A percentile compares a stretch with the other conserved stretches of the same genome.
phyloP scores from a whole-genome alignment of 2,329 filamentous ascomycete species.

The Ophiosphaerella narmari region DNA sequence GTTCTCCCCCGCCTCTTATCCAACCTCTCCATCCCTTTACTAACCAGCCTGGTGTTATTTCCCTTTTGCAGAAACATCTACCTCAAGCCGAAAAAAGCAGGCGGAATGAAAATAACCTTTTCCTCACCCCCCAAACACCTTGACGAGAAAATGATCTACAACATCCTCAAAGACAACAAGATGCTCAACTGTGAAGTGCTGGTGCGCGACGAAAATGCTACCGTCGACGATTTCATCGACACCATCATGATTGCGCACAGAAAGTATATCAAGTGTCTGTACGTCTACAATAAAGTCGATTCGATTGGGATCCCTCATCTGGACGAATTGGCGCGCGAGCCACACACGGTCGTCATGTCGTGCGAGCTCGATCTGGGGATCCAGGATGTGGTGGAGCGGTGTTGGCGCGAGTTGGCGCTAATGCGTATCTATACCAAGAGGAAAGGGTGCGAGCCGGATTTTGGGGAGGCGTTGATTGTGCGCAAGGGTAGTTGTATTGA shows the following conservation, averaged over 20 bases:
- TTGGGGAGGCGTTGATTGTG: conserved; percentile 90
- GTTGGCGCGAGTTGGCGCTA: conserved; percentile 89
- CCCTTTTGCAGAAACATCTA: conserved; percentile 78
- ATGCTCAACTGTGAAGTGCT: conserved; percentile 97
- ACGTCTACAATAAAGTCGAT: conserved; percentile 99
- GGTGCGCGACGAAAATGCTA: conserved; percentile 88
- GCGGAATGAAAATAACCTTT: conserved; percentile 99
- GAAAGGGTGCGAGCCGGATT: conserved; percentile 88
- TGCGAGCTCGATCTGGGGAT: conserved; percentile 95
- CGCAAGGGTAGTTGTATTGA: conserved; percentile 86
- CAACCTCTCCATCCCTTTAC: background rate
- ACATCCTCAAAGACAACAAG: conserved; percentile 98
- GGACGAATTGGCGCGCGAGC: conserved; percentile 87
- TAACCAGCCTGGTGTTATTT: background rate
- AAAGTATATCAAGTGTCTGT: conserved; percentile 92
- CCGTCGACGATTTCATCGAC: conserved; percentile 98
- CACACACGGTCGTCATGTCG: conserved; percentile 94
- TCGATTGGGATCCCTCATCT: conserved; percentile 91
- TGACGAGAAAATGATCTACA: conserved; percentile 98
- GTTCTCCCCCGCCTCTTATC: conserved; percentile 33
- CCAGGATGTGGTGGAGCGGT: conserved; percentile 88
- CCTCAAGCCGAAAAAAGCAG: conserved; percentile 91
- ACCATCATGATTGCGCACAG: conserved; percentile 99
- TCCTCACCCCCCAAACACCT: conserved; percentile 84
- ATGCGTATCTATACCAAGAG: conserved; percentile 89